These are phyloP conservation scores for Datisca glomerata DNA, from an alignment of 306 rosid genomes.

Conservation along the genomic window DNA sequence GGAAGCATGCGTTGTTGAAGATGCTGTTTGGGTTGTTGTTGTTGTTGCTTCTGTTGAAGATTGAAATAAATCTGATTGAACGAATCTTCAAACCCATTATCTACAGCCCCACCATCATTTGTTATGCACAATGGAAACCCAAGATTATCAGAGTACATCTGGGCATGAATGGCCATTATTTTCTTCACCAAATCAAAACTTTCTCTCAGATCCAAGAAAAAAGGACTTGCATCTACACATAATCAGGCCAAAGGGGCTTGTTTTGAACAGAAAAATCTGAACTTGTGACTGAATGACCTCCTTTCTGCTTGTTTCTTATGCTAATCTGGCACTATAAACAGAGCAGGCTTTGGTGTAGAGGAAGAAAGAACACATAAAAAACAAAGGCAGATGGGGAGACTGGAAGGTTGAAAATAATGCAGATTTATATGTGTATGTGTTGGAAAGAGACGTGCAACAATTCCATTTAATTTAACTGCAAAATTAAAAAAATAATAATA, in stretches of 20 bases:
- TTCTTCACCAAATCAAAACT: slow-evolving; percentile 3
- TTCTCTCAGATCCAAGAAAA: too few relatives aligned
- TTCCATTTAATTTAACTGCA: too few relatives aligned
- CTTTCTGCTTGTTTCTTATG: too few relatives aligned
- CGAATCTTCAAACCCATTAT: slow-evolving; percentile 9
- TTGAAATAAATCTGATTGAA: slow-evolving; percentile 19
- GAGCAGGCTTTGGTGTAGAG: too few relatives aligned
- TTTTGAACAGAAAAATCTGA: too few relatives aligned
- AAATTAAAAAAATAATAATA: too few relatives aligned
- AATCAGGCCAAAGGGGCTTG: too few relatives aligned
- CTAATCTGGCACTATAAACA: too few relatives aligned
- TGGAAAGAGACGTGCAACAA: slow-evolving; percentile 10
- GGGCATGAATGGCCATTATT: slow-evolving; percentile 57
- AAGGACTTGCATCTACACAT: too few relatives aligned
- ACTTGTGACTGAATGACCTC: too few relatives aligned
- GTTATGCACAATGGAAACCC: slow-evolving; percentile 29
- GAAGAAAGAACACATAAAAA: neutral
- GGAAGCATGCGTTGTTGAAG: slow-evolving; percentile 1
- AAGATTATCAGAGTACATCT: slow-evolving; percentile 25
- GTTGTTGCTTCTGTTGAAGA: slow-evolving; percentile 24
- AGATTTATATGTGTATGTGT: slow-evolving; percentile 14
- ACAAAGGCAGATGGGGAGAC: too few relatives aligned
- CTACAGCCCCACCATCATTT: slow-evolving; percentile 12
- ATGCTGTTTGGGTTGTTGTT: slow-evolving; percentile 15
- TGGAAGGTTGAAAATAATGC: too few relatives aligned